Evolutionary conservation across 805 yeast genomes (phyloP), one percentile per base, ranked within the genome.

Genomic region (Blastobotrys peoriensis): DNA sequence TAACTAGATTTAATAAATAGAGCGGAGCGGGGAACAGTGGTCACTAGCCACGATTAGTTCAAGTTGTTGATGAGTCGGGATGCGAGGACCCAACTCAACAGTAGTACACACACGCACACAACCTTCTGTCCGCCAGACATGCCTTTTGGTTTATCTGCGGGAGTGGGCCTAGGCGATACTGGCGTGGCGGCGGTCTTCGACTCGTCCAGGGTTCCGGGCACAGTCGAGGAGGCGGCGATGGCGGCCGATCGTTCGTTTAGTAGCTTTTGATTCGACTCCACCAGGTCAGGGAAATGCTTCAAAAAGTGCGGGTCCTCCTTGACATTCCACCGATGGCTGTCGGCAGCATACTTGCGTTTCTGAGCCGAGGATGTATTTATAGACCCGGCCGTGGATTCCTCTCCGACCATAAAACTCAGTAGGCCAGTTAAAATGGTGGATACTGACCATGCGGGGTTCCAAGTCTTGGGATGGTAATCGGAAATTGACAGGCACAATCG

Each of bases 391-490:
- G 96, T 86, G 20, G 75, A 67, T 54, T 89, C 97, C 47, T 77
- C 76, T 6, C 93, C 82, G 0, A 95, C 86, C 98, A 89, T 89
- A 58, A 89, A 89, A 60, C 95, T 86, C 52, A 89, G 68, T 30
- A 89, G 68, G 0, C 97, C 98, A 8, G 81, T 85, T 54, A 89
- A 70, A 17, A 89, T 89, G 0, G 97, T 88, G 27, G 86, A 71
- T 20, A 89, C 96, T 37, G 88, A 79, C 97, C 97, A 89, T 4
- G 95, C 87, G 1, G 98, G 97, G 62, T 89, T 88, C 98, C 98
- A 89, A 1, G 83, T 69, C 62, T 88, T 93, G 2, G 96, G 96
- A 56, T 89, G 98, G 63, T 79, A 89, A 65, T 89, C 97, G 57
- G 94, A 82, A 83, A 89, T 88, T n/a, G 89, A 80, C 40, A 89